A percentile compares a stretch with the other conserved stretches of the same genome.
phyloP scores from a whole-genome alignment of 2,329 filamentous ascomycete genomes.

The Calonectria crousiana region DNA sequence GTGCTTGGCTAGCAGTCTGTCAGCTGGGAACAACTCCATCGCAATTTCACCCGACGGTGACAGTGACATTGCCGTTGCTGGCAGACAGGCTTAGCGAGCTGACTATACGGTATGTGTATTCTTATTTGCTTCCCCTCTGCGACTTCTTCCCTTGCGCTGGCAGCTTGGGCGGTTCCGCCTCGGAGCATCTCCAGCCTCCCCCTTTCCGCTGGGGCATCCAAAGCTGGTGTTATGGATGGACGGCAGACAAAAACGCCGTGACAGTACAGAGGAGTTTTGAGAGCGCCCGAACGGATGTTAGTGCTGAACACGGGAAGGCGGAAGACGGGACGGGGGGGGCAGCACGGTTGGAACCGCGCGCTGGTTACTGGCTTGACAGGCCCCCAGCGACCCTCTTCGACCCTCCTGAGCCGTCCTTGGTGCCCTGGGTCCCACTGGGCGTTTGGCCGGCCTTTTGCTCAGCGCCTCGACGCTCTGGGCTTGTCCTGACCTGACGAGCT shows the following conservation, averaged over 20 bases:
- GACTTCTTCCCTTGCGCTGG: conserved; percentile 22
- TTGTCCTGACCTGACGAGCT: conserved; percentile 27
- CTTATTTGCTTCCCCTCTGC: conserved; percentile 6
- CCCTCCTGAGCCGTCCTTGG: conserved; percentile 27
- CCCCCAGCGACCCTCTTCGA: conserved; percentile 29
- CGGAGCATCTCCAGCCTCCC: conserved; percentile 7
- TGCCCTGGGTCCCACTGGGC: conserved; percentile 31
- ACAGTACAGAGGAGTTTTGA: conserved; percentile 1
- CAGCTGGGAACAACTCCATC: conserved; percentile 32
- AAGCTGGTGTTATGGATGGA: conserved; percentile 4
- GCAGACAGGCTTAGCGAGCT: conserved; percentile 18
- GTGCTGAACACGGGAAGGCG: conserved; percentile 37
- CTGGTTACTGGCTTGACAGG: conserved; percentile 25
- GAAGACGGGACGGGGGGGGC: conserved; percentile 42
- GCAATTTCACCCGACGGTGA: conserved; percentile 37
- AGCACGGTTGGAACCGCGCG: conserved; percentile 45
- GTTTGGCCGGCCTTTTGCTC: conserved; percentile 18
- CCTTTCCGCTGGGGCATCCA: conserved; percentile 13
- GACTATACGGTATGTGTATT: conserved; percentile 31
- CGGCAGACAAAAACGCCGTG: background rate
- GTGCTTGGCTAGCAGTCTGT: conserved; percentile 16
- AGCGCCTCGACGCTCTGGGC: conserved; percentile 24
- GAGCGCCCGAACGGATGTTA: conserved; percentile 11
- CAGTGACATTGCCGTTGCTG: conserved; percentile 17
- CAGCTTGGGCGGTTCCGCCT: conserved; percentile 2